A percentile compares a stretch with the other conserved stretches of the same genome.
Conservation (phyloP, 768 basidiomycete species). For the Lentinula sp. region DNA sequence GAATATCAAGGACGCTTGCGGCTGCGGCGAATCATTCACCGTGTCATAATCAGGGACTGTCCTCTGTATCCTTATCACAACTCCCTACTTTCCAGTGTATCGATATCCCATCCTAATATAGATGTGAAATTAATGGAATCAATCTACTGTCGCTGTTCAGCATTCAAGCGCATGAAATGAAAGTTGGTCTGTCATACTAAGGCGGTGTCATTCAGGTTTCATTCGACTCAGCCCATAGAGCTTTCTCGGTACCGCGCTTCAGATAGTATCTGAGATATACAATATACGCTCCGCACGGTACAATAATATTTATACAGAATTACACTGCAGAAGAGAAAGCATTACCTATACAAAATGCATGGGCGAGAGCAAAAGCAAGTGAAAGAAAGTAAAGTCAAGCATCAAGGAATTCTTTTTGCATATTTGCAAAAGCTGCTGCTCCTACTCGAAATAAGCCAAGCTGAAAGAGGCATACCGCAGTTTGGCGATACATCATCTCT, state of each 20-base stretch:
- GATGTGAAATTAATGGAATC: background rate
- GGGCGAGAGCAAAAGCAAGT: background rate
- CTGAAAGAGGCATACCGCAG: constrained; percentile 59
- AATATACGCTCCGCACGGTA: background rate
- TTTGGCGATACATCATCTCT: constrained; percentile 75
- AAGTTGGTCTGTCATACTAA: background rate
- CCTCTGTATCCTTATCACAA: background rate
- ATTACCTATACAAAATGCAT: constrained; percentile 3
- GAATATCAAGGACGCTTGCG: constrained; percentile 92
- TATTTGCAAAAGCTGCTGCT: constrained; percentile 75
- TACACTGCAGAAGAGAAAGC: background rate
- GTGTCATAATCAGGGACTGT: constrained; percentile 34
- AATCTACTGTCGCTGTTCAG: background rate
- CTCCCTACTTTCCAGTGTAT: background rate
- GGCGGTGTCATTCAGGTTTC: background rate
- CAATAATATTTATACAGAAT: background rate
- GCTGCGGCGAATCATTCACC: constrained; percentile 90
- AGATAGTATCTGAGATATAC: background rate
- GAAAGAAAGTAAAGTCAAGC: constrained; percentile 14
- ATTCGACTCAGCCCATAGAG: background rate
- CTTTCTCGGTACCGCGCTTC: background rate
- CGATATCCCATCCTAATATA: constrained; percentile 4
- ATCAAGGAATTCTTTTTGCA: constrained; percentile 68
- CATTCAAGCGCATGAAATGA: background rate
- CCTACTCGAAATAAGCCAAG: constrained; percentile 71